Percentiles rank a stretch among this genome's conserved stretches.
Conservation (phyloP, 257 asterid species). For the Solanum chmielewskii region DNA sequence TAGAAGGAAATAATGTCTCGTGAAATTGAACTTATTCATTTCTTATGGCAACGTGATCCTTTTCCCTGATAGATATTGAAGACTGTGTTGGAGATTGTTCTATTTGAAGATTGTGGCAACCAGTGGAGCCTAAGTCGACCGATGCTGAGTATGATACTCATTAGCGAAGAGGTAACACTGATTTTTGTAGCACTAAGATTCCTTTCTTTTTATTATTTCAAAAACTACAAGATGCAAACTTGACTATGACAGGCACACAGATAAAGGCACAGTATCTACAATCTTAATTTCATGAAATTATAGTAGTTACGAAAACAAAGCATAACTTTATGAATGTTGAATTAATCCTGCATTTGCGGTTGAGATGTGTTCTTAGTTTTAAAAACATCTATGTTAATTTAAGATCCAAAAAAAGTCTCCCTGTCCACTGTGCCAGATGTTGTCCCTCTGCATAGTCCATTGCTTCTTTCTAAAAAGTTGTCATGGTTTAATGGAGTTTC, state of each 20-base stretch:
- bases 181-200: not conserved
- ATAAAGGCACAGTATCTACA: not conserved
- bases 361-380: not conserved
- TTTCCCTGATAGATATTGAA: constrained; percentile 57
- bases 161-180: constrained; percentile 67
- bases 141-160: constrained; percentile 88
- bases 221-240: not conserved
- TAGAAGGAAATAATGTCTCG: not conserved
- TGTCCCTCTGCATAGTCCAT: not conserved
- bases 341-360: not conserved
- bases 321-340: not conserved
- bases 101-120: constrained; percentile 88
- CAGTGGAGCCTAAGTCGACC: constrained; percentile 98
- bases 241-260: not conserved
- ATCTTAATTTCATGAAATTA: not conserved
- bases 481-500: not conserved
- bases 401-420: not conserved
- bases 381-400: not conserved
- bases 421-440: not conserved
- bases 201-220: not conserved
- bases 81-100: constrained; percentile 87
- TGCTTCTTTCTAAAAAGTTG: not conserved
- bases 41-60: not conserved
- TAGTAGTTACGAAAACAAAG: not conserved
- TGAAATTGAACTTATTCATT: not conserved